Evolutionary conservation across 176 grass and related monocot species (phyloP).

Genomic region (Carex kokanica): DNA sequence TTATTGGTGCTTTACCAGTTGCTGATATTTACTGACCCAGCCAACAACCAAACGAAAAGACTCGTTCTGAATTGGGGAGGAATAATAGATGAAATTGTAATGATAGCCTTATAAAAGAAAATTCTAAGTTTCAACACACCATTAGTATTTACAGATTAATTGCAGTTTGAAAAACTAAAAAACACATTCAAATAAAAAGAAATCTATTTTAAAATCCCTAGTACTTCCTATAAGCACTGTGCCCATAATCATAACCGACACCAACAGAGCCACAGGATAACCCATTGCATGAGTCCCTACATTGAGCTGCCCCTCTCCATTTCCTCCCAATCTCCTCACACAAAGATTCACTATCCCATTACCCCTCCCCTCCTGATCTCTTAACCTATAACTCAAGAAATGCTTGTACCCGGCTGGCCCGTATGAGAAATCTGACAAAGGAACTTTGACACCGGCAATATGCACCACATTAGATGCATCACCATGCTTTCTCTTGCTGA

Average conservation of each 20-base stretch:
- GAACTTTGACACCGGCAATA: constrained; percentile 38
- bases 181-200: background rate
- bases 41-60: background rate
- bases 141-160: too few species aligned
- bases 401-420: constrained; percentile 55
- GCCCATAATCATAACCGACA: background rate
- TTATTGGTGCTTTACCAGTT: background rate
- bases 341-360: constrained; percentile 62
- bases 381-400: constrained; percentile 59
- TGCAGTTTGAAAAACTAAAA: background rate
- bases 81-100: background rate
- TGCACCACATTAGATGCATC: background rate
- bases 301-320: background rate
- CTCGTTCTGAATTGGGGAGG: background rate
- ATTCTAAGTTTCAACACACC: too few species aligned
- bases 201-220: background rate
- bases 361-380: background rate
- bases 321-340: constrained; percentile 36
- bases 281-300: background rate
- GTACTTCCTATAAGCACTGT: background rate
- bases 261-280: background rate
- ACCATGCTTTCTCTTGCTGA: constrained; percentile 7
- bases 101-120: background rate
- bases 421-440: constrained; percentile 42
- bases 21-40: background rate